Percentiles rank a stretch among this genome's conserved stretches.
Conservation (phyloP, 2,329 filamentous ascomycete species). For the Fusarium begoniae region DNA sequence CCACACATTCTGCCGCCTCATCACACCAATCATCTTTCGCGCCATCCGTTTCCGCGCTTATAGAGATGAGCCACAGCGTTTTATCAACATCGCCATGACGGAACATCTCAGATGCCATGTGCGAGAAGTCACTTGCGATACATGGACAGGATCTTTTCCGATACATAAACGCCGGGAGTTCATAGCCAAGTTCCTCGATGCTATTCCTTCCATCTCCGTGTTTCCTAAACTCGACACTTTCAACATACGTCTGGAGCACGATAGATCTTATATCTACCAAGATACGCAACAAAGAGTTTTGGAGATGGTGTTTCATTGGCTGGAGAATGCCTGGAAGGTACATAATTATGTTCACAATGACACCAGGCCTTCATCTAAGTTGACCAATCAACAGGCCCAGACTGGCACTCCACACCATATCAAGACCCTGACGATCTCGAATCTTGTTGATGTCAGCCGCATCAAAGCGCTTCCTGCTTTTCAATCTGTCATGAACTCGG, state of each 20-base stretch:
- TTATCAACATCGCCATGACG: neutral
- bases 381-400: neutral
- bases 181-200: neutral
- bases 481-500: neutral
- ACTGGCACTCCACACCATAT: neutral
- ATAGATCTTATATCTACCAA: neutral
- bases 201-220: neutral
- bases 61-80: neutral
- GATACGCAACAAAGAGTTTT: neutral
- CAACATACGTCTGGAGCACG: neutral
- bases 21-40: neutral
- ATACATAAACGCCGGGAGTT: neutral
- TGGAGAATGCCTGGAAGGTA: constrained; percentile 3
- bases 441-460: neutral
- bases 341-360: neutral
- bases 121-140: constrained; percentile 14
- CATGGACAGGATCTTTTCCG: neutral
- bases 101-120: neutral
- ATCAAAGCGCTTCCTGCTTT: neutral
- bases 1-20: neutral
- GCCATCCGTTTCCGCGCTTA: constrained; percentile 2
- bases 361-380: neutral
- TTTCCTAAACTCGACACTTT: constrained; percentile 5
- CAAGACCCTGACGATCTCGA: constrained; percentile 3
- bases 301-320: constrained; percentile 8